phyloP scores from a whole-genome alignment of 73 alveolate species.

The Diophrys appendiculata region DNA sequence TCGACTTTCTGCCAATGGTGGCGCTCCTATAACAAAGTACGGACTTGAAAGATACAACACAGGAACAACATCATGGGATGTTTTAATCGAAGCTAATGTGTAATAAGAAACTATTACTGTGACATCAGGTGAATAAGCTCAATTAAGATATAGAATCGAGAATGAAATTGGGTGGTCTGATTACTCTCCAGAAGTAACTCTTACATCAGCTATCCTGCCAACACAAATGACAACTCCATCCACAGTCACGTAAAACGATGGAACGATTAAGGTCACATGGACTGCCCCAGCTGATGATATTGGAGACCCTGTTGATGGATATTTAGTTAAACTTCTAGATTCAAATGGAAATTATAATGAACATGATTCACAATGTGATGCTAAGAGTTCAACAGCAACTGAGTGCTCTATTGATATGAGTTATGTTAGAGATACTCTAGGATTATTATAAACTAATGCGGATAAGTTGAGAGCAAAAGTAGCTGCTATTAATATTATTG shows the following conservation, averaged over 20 bases:
- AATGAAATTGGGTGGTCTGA: constrained; percentile 66
- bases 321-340: constrained; percentile 41
- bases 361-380: neutral
- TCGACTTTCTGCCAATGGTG: constrained; percentile 18
- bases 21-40: constrained; percentile 15
- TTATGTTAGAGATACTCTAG: neutral
- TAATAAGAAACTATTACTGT: constrained; percentile 42
- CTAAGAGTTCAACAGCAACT: neutral
- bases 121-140: constrained; percentile 31
- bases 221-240: constrained; percentile 22
- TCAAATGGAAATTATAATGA: neutral
- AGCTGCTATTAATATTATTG: constrained; percentile 34
- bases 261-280: constrained; percentile 64
- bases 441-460: constrained; percentile 18
- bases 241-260: constrained; percentile 26
- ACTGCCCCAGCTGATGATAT: constrained; percentile 65
- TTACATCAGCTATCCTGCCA: constrained; percentile 51
- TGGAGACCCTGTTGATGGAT: constrained; percentile 62
- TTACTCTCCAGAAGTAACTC: constrained; percentile 14
- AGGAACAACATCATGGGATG: constrained; percentile 42
- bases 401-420: neutral
- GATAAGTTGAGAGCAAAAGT: constrained; percentile 35
- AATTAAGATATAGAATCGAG: constrained; percentile 40
- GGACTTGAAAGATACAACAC: constrained; percentile 19
- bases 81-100: constrained; percentile 30